Base-by-base conservation (phyloP, 202 grass and related monocot species). In the Hordeum pubiflorum region DNA sequence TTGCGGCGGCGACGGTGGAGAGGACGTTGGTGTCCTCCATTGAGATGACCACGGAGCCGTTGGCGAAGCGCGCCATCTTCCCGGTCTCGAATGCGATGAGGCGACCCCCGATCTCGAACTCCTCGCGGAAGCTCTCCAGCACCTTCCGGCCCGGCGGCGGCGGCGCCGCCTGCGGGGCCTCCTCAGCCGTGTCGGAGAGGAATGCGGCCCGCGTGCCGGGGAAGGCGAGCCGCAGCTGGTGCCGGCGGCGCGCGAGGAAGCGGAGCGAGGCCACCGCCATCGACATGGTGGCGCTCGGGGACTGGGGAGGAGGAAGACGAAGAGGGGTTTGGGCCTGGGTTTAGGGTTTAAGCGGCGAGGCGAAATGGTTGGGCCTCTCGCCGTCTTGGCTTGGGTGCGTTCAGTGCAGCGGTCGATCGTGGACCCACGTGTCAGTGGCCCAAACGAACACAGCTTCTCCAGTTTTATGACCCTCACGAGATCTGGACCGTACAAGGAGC, bases 21-120 rank as follows among this genome's bases (percentile, higher is more conserved):
- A 96, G 90, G 58, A 99, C 96, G 65, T 96, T 71, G 43, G 96
- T 99, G 27, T 96, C 96, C 0, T 90, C 96, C 96, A 96, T 96
- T 62, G 88, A 86, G 78, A 99, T 91, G 34, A 96, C 92, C 20
- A 91, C 96, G n/a, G 92, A 85, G 58, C 92, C 96, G 33, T 96
- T 99, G 10, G 96, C 96, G 18, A 99, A 93, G 10, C 96, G 89
- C 22, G 96, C 96, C 2, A 99, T 88, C 87, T 99, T 99, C 0
- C 96, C 90, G 10, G 96, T 99, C 65, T 99, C 89, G 60, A 99
- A 87, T 31, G 96, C 85, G 66, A 99, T 88, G 27, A 62, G 37
- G 76, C 96, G 89, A 3, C 87, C 93, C 9, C 92, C 90, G 4
- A 99, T 85, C 74, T 96, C 92, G 57, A 96, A 91, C 78, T 96